These are phyloP conservation scores for Ceratobasidium sp. DNA, from an alignment of 1,284 basidiomycete species.

Conservation along the genomic window DNA sequence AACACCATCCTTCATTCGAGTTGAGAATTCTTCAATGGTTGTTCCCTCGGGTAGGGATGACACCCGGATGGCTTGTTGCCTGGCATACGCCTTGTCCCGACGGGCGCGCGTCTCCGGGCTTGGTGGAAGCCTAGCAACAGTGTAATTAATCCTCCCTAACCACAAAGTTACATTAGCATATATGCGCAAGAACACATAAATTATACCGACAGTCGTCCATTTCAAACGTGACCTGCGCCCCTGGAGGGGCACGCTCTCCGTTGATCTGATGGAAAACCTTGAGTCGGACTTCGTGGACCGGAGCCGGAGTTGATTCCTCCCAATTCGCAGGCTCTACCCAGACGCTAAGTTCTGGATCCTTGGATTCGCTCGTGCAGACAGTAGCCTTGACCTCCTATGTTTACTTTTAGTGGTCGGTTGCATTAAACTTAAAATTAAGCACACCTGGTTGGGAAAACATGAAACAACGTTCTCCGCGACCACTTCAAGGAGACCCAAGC, in stretches of 20 bases:
- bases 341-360: slow-evolving; percentile 26
- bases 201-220: not conserved
- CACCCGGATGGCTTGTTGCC: slow-evolving; percentile 26
- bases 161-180: not conserved
- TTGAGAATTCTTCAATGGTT: slow-evolving; percentile 30
- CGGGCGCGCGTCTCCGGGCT: slow-evolving; percentile 9
- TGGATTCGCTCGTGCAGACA: slow-evolving; percentile 22
- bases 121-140: slow-evolving; percentile 4
- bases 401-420: not conserved
- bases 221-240: slow-evolving; percentile 12
- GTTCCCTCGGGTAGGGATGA: slow-evolving; percentile 32
- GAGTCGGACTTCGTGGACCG: slow-evolving; percentile 24
- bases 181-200: not conserved
- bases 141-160: slow-evolving; percentile 25
- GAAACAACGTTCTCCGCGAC: slow-evolving; percentile 18
- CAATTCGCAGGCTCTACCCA: slow-evolving; percentile 35
- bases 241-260: slow-evolving; percentile 12
- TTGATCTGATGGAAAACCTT: slow-evolving; percentile 18
- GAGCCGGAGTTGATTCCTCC: slow-evolving; percentile 6
- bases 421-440: not conserved
- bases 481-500: slow-evolving; percentile 73
- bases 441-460: slow-evolving; percentile 27
- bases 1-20: slow-evolving; percentile 25
- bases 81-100: slow-evolving; percentile 12
- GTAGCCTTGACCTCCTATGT: slow-evolving; percentile 26